These are phyloP conservation scores for Naegleria gruberi DNA, from an alignment of 208 protist genomes.

Conservation along the genomic window DNA sequence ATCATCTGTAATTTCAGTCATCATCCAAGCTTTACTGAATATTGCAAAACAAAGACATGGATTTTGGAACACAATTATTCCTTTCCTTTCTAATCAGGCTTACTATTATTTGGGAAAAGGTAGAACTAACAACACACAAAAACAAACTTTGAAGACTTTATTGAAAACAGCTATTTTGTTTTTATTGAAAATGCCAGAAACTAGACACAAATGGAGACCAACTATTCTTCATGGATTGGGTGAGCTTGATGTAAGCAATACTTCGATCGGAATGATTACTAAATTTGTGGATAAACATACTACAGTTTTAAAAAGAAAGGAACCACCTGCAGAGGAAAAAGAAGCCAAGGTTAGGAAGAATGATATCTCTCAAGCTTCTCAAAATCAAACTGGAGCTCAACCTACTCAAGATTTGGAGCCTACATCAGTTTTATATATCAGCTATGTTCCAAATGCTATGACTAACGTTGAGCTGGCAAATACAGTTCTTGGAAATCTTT, in stretches of 20 bases:
- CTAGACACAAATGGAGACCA: not conserved
- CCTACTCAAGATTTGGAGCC: not conserved
- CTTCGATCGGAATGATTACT: not conserved
- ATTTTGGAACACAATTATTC: not conserved
- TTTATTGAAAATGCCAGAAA: slow-evolving; percentile 4
- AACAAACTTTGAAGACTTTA: not conserved
- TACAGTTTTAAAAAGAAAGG: not conserved
- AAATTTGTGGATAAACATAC: not conserved
- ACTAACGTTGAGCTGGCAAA: not conserved
- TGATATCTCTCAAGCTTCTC: not conserved
- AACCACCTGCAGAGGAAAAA: not conserved
- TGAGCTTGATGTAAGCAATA: not conserved
- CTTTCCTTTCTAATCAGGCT: not conserved
- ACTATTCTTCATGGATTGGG: not conserved
- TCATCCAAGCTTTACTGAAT: not conserved
- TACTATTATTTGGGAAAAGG: not conserved
- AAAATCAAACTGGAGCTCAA: not conserved
- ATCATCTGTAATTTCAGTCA: not conserved
- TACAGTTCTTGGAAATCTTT: not conserved
- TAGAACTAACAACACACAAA: not conserved
- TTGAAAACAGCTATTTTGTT: not conserved
- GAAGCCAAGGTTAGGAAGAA: not conserved
- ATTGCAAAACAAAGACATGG: not conserved
- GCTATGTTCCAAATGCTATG: not conserved
- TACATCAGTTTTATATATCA: not conserved